phyloP scores from a whole-genome alignment of 2,329 filamentous ascomycete genomes.

The Sporothrix mexicana region DNA sequence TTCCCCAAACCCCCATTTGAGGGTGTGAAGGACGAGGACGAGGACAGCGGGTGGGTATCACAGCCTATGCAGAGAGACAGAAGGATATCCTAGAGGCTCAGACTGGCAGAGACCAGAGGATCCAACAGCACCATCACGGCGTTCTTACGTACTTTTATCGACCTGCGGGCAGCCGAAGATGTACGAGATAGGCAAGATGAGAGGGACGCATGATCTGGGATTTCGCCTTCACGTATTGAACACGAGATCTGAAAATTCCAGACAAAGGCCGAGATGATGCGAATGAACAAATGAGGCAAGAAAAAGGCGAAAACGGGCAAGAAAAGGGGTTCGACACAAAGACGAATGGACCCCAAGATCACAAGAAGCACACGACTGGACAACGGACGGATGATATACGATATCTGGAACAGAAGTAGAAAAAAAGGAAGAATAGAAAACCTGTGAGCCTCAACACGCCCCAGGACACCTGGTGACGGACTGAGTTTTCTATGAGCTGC shows the following conservation, averaged over 20 bases:
- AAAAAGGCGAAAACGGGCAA: neutral
- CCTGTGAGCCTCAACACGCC: neutral
- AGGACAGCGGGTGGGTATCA: neutral
- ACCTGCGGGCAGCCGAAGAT: neutral
- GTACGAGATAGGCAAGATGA: neutral
- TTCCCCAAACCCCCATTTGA: neutral
- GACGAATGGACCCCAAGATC: too few species aligned
- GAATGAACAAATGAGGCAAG: neutral
- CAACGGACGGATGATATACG: too few species aligned
- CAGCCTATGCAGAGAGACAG: conserved; percentile 2
- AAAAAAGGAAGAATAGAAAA: neutral
- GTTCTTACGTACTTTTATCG: neutral
- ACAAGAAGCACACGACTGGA: too few species aligned
- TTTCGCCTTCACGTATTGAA: neutral
- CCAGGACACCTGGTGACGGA: neutral
- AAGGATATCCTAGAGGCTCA: neutral
- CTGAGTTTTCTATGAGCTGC: neutral
- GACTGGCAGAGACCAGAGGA: neutral
- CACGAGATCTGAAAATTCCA: neutral
- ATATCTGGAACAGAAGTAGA: neutral
- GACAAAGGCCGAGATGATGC: too few species aligned
- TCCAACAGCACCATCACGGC: neutral
- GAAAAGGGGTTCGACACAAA: neutral
- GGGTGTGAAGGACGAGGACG: conserved; percentile 11
- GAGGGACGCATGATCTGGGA: neutral